Percentiles rank a stretch among this genome's conserved stretches.
Conservation (phyloP, 352 stramenopile genomes). For the Phytophthora pluvialis region DNA sequence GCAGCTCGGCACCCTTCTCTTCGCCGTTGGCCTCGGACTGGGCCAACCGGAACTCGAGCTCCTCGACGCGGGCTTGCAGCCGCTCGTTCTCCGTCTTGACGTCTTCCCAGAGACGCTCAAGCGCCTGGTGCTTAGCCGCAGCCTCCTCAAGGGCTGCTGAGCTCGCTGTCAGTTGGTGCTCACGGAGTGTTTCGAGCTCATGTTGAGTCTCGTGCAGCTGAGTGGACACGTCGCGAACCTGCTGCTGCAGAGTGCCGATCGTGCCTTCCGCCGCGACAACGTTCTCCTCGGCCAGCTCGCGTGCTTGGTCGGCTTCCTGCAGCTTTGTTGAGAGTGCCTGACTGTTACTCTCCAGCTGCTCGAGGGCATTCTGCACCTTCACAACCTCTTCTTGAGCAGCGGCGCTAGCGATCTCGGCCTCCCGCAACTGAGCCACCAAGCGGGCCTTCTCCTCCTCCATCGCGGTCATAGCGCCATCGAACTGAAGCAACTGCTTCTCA, state of each 20-base stretch:
- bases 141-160: constrained; percentile 52
- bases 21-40: constrained; percentile 45
- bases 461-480: constrained; percentile 52
- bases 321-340: constrained; percentile 37
- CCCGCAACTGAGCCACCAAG: constrained; percentile 48
- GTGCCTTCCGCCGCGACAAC: constrained; percentile 39
- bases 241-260: constrained; percentile 54
- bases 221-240: constrained; percentile 65
- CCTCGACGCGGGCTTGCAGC: constrained; percentile 65
- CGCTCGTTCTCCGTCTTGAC: constrained; percentile 59
- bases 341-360: constrained; percentile 41
- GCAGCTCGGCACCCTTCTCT: constrained; percentile 52
- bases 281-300: constrained; percentile 37
- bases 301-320: constrained; percentile 35
- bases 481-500: constrained; percentile 47
- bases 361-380: constrained; percentile 40
- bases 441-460: constrained; percentile 60
- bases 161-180: constrained; percentile 57
- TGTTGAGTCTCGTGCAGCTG: constrained; percentile 57
- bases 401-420: constrained; percentile 50
- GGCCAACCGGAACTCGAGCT: constrained; percentile 55
- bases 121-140: constrained; percentile 58
- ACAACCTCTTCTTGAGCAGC: constrained; percentile 40
- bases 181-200: constrained; percentile 49
- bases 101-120: constrained; percentile 62